These are phyloP conservation scores for Cantharellus anzutake DNA, from an alignment of 768 basidiomycete species.

Conservation along the genomic window DNA sequence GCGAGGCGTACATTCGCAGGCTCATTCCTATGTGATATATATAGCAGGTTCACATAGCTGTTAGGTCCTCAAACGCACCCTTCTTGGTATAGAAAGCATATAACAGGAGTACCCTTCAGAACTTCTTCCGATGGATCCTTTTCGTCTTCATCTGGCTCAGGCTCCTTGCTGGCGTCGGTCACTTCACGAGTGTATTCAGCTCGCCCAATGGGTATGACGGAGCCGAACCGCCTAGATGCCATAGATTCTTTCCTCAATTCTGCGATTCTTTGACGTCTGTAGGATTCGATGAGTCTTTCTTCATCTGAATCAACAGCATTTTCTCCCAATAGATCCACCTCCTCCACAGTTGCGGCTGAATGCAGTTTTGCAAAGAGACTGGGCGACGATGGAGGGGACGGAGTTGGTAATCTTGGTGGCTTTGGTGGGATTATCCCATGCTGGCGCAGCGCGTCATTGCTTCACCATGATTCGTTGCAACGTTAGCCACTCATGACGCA, in stretches of 20 bases:
- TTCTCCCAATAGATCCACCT: conserved; percentile 50
- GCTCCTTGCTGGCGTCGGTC: conserved; percentile 69
- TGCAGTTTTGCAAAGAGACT: conserved; percentile 48
- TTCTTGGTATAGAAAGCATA: conserved; percentile 91
- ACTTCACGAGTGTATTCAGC: conserved; percentile 93
- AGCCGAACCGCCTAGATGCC: conserved; percentile 51
- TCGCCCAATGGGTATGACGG: conserved; percentile 71
- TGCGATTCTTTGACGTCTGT: conserved; percentile 40
- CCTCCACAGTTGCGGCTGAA: conserved; percentile 28
- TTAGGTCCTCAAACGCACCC: conserved; percentile 34
- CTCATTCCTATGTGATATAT: conserved; percentile 29
- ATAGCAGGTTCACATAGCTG: not conserved
- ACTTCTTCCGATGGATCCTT: conserved; percentile 22
- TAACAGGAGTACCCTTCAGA: conserved; percentile 61
- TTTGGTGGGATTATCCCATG: conserved; percentile 77
- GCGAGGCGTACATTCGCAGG: conserved; percentile 63
- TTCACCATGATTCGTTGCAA: conserved; percentile 16
- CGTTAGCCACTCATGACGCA: conserved; percentile 12
- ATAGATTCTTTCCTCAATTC: conserved; percentile 40
- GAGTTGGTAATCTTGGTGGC: conserved; percentile 44
- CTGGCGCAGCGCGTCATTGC: conserved; percentile 86
- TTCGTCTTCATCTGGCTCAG: conserved; percentile 37
- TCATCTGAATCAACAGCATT: conserved; percentile 60
- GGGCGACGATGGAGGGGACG: conserved; percentile 68
- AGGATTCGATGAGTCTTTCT: conserved; percentile 49